A percentile compares a stretch with the other conserved stretches of the same genome.
Evolutionary conservation across 305 asterid species (phyloP).

Genomic region (Petunia hybrid): DNA sequence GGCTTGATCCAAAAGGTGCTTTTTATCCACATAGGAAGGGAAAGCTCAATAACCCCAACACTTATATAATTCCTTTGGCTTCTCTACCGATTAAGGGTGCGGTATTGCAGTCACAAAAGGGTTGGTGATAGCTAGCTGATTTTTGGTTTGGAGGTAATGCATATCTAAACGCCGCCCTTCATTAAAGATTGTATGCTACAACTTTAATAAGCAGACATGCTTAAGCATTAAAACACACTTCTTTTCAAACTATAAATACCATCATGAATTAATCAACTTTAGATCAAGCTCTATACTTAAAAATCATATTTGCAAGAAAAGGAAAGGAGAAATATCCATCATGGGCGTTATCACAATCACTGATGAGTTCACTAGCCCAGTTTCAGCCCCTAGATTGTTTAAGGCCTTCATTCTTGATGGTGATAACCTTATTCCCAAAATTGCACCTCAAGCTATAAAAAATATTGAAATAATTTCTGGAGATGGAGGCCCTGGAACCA

Average conservation of each 20-base stretch:
- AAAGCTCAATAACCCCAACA: no score
- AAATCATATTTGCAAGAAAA: background rate
- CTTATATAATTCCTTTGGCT: no score
- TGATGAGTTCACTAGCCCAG: slow-evolving; percentile 42
- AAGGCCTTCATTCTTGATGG: slow-evolving; percentile 50
- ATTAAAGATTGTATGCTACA: slow-evolving; percentile 29
- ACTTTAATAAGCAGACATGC: background rate
- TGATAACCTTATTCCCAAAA: slow-evolving; percentile 54
- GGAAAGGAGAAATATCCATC: background rate
- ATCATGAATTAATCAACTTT: background rate
- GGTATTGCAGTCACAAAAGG: slow-evolving; percentile 21
- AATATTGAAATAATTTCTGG: slow-evolving; percentile 50
- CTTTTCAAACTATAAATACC: slow-evolving; percentile 37
- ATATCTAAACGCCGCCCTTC: slow-evolving; percentile 16
- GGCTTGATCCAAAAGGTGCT: no score
- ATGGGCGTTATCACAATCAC: slow-evolving; percentile 41
- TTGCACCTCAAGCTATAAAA: slow-evolving; percentile 51
- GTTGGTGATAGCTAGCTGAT: slow-evolving; percentile 27
- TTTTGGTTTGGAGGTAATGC: background rate
- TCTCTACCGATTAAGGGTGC: no score
- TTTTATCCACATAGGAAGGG: no score
- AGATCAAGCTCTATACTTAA: background rate
- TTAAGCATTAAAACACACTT: background rate
- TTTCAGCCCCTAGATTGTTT: slow-evolving; percentile 53
- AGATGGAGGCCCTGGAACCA: slow-evolving; percentile 45